phyloP scores from a whole-genome alignment of 2,329 filamentous ascomycete genomes.

The Eutypa lata region DNA sequence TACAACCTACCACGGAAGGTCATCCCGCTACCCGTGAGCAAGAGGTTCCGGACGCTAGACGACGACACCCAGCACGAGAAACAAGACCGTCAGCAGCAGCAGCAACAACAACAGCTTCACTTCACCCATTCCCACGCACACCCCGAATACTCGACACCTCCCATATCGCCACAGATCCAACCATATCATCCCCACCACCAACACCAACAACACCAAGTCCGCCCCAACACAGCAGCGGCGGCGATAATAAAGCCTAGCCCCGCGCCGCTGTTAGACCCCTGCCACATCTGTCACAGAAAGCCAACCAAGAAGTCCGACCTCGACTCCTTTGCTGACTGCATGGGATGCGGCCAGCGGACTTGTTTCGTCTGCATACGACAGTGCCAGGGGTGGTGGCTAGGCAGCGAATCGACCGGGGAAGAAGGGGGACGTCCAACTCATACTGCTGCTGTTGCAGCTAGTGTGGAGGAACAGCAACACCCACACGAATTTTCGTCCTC shows the following conservation, averaged over 20 bases:
- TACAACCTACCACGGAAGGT: conserved; percentile 23
- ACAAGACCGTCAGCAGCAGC: conserved; percentile 2
- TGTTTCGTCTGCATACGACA: conserved; percentile 68
- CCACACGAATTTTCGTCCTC: conserved; percentile 39
- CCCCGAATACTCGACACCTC: conserved; percentile 13
- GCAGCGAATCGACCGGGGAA: conserved; percentile 2
- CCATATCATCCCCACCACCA: conserved; percentile 6
- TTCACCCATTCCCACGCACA: conserved; percentile 25
- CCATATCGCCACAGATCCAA: conserved; percentile 10
- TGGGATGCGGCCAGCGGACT: conserved; percentile 57
- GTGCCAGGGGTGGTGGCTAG: conserved; percentile 49
- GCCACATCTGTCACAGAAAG: conserved; percentile 65
- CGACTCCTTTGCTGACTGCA: conserved; percentile 63
- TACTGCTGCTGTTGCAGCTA: conserved; percentile 9
- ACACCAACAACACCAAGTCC: conserved; percentile 2
- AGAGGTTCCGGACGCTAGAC: conserved; percentile 20
- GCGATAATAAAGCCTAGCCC: conserved; percentile 13
- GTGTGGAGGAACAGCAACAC: conserved; percentile 18
- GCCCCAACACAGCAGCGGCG: too few relatives aligned
- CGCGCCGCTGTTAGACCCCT: conserved; percentile 45
- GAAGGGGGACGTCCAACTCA: neutral
- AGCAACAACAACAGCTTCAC: conserved; percentile 16
- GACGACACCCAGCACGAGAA: conserved; percentile 18
- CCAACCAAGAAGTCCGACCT: conserved; percentile 64
- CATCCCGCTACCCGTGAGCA: conserved; percentile 24